These are phyloP conservation scores for Botryotinia globosa DNA, from an alignment of 2,329 filamentous ascomycete genomes.

Conservation along the genomic window DNA sequence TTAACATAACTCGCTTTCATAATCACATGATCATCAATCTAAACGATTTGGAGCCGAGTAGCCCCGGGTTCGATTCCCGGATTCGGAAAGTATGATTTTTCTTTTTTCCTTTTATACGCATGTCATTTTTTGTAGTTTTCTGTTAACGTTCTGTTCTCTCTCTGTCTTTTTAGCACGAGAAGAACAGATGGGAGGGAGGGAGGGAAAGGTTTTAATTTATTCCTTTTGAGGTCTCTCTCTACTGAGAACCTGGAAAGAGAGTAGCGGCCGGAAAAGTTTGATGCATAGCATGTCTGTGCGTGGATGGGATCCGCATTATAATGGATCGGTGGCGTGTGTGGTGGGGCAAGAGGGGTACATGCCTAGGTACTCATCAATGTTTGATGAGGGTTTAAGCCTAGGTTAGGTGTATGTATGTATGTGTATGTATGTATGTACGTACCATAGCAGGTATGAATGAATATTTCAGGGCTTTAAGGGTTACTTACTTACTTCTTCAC, in stretches of 20 bases:
- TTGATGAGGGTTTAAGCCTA: neutral
- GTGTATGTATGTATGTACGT: too few species aligned
- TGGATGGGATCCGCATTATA: neutral
- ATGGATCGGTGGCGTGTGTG: neutral
- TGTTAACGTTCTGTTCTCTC: too few species aligned
- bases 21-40: accelerated
- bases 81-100: neutral
- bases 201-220: neutral
- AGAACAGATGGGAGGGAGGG: too few species aligned
- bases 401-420: too few species aligned
- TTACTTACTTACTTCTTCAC: neutral
- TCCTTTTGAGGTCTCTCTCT: neutral
- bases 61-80: neutral
- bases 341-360: neutral
- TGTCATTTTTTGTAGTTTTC: too few species aligned
- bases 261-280: neutral
- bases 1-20: slow-evolving; percentile 1
- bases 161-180: too few species aligned
- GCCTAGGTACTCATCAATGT: too few species aligned
- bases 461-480: neutral
- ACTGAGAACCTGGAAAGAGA: neutral
- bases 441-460: too few species aligned
- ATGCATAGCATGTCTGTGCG: neutral
- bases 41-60: neutral
- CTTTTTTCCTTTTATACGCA: too few species aligned